A percentile compares a stretch with the other conserved stretches of the same genome.
phyloP scores from a whole-genome alignment of 2,329 filamentous ascomycete genomes.

The Arthroderma sp. region DNA sequence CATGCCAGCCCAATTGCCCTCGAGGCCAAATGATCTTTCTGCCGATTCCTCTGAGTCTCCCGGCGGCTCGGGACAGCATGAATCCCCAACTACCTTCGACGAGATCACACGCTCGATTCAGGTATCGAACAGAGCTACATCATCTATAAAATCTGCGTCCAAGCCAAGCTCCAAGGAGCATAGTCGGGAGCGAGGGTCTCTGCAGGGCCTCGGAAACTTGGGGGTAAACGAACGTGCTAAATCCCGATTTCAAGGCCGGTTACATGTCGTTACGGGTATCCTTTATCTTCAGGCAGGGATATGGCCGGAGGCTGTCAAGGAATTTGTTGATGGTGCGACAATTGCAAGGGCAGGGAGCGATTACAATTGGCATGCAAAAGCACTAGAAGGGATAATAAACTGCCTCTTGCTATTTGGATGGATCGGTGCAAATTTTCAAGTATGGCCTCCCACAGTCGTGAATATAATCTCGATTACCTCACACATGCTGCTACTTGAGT shows the following conservation, averaged over 20 bases:
- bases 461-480: background rate
- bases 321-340: constrained; percentile 66
- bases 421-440: constrained; percentile 64
- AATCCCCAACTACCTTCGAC: constrained; percentile 42
- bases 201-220: constrained; percentile 56
- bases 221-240: constrained; percentile 64
- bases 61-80: constrained; percentile 20
- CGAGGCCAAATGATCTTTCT: constrained; percentile 24
- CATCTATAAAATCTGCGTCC: constrained; percentile 23
- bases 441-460: constrained; percentile 7
- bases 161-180: constrained; percentile 35
- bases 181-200: constrained; percentile 48
- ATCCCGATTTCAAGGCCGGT: constrained; percentile 66
- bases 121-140: constrained; percentile 24
- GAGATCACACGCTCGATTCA: constrained; percentile 36
- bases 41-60: constrained; percentile 28
- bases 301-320: constrained; percentile 76
- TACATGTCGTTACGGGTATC: constrained; percentile 67
- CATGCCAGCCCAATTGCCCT: constrained; percentile 52
- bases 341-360: constrained; percentile 70
- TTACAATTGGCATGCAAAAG: constrained; percentile 95
- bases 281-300: constrained; percentile 79
- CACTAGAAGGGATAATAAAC: constrained; percentile 72
- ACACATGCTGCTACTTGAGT: constrained; percentile 1
- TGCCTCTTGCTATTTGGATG: constrained; percentile 74